A percentile compares a stretch with the other conserved stretches of the same genome.
Conservation (phyloP, 345 rosid genomes). For the Gossypium bickii region DNA sequence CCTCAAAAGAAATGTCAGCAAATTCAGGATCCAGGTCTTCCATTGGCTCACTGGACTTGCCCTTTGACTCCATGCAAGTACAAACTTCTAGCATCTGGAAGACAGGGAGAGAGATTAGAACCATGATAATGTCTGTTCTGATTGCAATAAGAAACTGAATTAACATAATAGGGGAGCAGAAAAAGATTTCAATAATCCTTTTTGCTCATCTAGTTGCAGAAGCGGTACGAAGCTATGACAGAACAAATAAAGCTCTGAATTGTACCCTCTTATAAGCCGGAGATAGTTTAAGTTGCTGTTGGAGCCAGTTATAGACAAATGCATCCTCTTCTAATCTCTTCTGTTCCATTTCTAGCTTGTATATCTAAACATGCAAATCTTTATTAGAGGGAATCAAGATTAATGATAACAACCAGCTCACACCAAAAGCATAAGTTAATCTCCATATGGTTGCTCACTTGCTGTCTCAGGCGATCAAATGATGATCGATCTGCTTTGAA, state of each 20-base stretch:
- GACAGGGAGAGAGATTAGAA: slow-evolving; percentile 17
- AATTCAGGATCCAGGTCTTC: slow-evolving; percentile 41
- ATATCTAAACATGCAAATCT: slow-evolving; percentile 42
- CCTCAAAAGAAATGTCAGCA: slow-evolving; percentile 80
- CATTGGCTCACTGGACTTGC: slow-evolving; percentile 36
- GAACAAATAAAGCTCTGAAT: background rate
- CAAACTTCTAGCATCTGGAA: slow-evolving; percentile 71
- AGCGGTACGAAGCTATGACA: background rate
- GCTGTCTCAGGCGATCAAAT: slow-evolving; percentile 72
- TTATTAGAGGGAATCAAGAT: slow-evolving; percentile 11
- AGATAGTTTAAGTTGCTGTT: slow-evolving; percentile 78
- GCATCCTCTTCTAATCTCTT: slow-evolving; percentile 86
- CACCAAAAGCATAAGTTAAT: slow-evolving; percentile 12
- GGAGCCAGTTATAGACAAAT: slow-evolving; percentile 89
- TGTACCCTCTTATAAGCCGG: slow-evolving; percentile 88
- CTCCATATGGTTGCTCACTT: slow-evolving; percentile 42
- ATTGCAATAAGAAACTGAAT: background rate
- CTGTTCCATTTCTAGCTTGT: slow-evolving; percentile 77
- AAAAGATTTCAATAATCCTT: background rate
- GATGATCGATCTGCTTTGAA: slow-evolving; percentile 85
- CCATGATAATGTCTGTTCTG: background rate
- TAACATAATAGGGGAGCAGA: background rate
- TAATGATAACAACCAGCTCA: slow-evolving; percentile 7
- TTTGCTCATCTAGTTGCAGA: background rate
- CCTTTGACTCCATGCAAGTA: slow-evolving; percentile 54